Percentiles rank a stretch among this genome's conserved stretches.
phyloP scores from a whole-genome alignment of 441 rosid genomes.

The Codiaeum variegatum region DNA sequence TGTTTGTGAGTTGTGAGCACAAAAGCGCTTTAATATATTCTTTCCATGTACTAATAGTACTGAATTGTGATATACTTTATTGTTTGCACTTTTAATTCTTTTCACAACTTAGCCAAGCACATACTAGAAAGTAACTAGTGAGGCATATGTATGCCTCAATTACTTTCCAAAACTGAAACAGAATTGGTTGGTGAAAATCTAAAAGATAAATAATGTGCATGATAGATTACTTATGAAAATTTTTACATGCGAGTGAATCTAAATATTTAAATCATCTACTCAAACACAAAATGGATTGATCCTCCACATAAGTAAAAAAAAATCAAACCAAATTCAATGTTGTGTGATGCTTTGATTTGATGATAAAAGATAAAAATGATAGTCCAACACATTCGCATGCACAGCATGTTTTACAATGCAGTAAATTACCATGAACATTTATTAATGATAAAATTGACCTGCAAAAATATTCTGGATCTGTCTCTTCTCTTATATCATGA shows the following conservation, averaged over 20 bases:
- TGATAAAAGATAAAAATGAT: conserved; percentile 2
- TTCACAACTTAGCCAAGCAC: background rate
- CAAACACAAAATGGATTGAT: background rate
- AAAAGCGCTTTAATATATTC: background rate
- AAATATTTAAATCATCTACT: background rate
- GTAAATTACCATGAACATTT: conserved; percentile 8
- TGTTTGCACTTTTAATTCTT: background rate
- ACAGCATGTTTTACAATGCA: conserved; percentile 10
- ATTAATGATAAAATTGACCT: conserved; percentile 41
- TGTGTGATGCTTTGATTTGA: background rate
- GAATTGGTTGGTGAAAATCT: background rate
- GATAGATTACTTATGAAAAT: background rate
- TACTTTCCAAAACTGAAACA: background rate
- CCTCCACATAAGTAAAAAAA: background rate
- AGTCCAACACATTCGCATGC: background rate
- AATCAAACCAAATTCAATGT: conserved; percentile 5
- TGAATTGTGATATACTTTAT: background rate
- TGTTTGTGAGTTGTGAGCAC: background rate
- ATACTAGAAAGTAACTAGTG: background rate
- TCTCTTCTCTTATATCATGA: conserved; percentile 80
- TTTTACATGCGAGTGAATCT: background rate
- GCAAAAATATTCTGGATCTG: conserved; percentile 74
- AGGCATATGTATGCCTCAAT: background rate
- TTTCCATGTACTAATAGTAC: background rate
- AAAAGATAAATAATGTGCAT: background rate